Base-by-base conservation (phyloP, 1,139 yeast genomes). In the Nakaseomyces nivariensis region DNA sequence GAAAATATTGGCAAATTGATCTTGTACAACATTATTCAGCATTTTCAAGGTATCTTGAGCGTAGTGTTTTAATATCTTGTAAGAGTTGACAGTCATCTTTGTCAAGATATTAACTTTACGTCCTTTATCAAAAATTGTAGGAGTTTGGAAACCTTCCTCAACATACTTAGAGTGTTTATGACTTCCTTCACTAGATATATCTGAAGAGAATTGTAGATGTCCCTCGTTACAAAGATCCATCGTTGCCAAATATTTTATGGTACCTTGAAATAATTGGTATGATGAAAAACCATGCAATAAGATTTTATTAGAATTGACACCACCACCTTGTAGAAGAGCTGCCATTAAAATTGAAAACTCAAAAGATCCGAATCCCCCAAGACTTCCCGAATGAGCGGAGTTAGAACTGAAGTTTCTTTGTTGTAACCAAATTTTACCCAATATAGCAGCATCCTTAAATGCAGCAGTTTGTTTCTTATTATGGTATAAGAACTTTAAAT, bases 291-390 rank as follows among this genome's bases (percentile, higher is more conserved):
- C 98, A 58, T 82, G 83, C 45, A 89, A 68, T 51, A 92, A 72
- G 33, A 88, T 82, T 60, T 81, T 83, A 60, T 83, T 83, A 24
- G 94, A 90, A 56, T 75, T 76, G 9, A 72, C 67, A 48, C 95
- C 94, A 58, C 96, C 96, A 58, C 97, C 96, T 56, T 82, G 81
- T 42, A 92, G 72, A 51, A 92, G 71, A 1, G 89, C 85, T 43
- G 95, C 82, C 82, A 88, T 79, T 47, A 90, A 68, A 44, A 84
- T 71, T 27, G 92, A 82, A 68, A 89, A 89, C 69, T 92, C 97
- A 65, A 88, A 88, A 58, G 85, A 87, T 13, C 97, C 97, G 66
- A 92, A 90, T 0, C 97, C 97, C 44, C 89, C 89, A 13, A 72
- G 60, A 1, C 69, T 55, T 3, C 67, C 67, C 33, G 77, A 75